Conservation (phyloP, 2,329 filamentous ascomycete species). For the Fusarium fracticaudum region DNA sequence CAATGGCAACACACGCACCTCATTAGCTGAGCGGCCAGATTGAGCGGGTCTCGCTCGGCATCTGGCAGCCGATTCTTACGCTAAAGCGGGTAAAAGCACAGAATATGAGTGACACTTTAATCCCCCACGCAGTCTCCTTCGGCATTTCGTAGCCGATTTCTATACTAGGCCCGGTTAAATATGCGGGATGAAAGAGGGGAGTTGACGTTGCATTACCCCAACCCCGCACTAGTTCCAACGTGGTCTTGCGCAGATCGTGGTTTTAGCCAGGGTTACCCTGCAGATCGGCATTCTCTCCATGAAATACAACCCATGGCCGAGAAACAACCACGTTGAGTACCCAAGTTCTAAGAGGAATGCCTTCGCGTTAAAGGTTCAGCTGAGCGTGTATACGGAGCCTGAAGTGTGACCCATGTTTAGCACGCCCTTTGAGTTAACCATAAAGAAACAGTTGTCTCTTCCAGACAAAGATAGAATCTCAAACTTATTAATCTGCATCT, state of each 20-base stretch:
- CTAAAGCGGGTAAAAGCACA: neutral
- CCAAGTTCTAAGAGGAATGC: neutral
- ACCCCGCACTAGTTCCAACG: neutral
- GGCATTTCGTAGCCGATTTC: neutral
- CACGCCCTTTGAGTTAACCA: neutral
- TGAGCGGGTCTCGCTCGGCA: neutral
- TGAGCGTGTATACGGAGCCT: neutral
- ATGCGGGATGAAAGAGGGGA: too few species aligned
- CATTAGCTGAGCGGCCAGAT: neutral
- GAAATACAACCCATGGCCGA: neutral
- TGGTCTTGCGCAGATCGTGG: neutral
- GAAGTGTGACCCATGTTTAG: neutral
- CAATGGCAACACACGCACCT: neutral
- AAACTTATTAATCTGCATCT: fast-evolving
- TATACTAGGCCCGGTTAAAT: neutral
- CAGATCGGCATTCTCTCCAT: neutral
- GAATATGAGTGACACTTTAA: neutral
- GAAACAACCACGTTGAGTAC: neutral
- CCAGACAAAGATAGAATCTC: fast-evolving
- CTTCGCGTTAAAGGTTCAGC: neutral
- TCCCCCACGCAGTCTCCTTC: neutral
- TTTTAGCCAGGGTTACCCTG: neutral
- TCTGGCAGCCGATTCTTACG: neutral
- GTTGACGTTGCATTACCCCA: neutral
- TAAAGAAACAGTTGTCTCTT: neutral